Percentiles rank a stretch among this genome's conserved stretches.
Conservation (phyloP, 2,329 filamentous ascomycete species). For the Pseudocercospora vitis region DNA sequence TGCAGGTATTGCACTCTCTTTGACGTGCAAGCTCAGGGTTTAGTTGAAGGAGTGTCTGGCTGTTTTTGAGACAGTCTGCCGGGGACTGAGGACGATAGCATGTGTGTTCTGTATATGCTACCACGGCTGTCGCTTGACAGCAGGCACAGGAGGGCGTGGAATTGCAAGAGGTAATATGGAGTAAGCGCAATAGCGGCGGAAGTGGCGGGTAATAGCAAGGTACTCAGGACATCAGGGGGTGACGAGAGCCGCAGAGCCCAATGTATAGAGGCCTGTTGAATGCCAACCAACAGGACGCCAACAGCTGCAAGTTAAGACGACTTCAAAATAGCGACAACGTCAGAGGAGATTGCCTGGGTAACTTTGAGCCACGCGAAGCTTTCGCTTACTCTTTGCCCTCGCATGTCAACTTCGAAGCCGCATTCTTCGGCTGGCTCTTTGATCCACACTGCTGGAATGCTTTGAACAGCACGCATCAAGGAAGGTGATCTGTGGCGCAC, state of each 20-base stretch:
- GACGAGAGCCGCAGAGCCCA: neutral
- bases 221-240: slow-evolving; percentile 7
- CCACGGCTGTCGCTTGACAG: neutral
- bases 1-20: slow-evolving; percentile 1
- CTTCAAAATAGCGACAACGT: slow-evolving; percentile 15
- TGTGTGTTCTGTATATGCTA: neutral
- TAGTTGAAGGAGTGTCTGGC: slow-evolving; percentile 7
- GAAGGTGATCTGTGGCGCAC: neutral
- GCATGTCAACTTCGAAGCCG: slow-evolving; percentile 21
- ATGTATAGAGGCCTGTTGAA: slow-evolving; percentile 4
- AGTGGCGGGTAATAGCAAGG: slow-evolving; percentile 7
- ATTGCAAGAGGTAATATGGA: neutral
- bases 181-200: neutral
- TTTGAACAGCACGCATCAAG: slow-evolving; percentile 14
- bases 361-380: slow-evolving; percentile 8
- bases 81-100: slow-evolving; percentile 6
- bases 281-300: slow-evolving; percentile 7
- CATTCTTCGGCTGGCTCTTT: slow-evolving; percentile 27
- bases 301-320: slow-evolving; percentile 7
- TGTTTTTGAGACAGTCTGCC: slow-evolving; percentile 9
- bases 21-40: slow-evolving; percentile 3
- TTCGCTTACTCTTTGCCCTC: slow-evolving; percentile 24
- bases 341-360: slow-evolving; percentile 13
- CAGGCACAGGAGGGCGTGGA: neutral
- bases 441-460: slow-evolving; percentile 29